phyloP scores from a whole-genome alignment of 306 rosid species.

The Betula pendula region DNA sequence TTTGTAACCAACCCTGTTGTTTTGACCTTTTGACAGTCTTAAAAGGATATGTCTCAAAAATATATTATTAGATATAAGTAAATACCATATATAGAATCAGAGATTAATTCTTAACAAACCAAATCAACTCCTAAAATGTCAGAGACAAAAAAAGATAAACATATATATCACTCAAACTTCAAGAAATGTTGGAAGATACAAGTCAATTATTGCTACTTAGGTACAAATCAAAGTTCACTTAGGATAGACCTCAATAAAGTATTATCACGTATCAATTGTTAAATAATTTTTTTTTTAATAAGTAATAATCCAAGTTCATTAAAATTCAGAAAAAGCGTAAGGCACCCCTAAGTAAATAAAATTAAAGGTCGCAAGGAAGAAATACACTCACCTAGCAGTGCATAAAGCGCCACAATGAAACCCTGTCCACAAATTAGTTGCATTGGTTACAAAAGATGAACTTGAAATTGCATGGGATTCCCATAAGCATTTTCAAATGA shows the following conservation, averaged over 20 bases:
- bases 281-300: too few species aligned
- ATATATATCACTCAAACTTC: neutral
- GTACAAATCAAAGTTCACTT: neutral
- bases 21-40: neutral
- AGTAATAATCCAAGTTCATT: too few species aligned
- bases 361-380: constrained; percentile 24
- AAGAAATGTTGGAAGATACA: neutral
- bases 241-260: neutral
- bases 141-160: neutral
- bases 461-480: constrained; percentile 9
- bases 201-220: neutral
- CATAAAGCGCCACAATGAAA: constrained; percentile 61
- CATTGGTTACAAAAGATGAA: constrained; percentile 29
- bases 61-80: too few species aligned
- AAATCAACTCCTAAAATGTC: neutral
- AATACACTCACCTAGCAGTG: constrained; percentile 53
- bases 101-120: neutral
- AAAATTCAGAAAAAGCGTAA: too few species aligned
- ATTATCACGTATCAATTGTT: neutral
- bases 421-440: constrained; percentile 57
- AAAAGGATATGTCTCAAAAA: neutral
- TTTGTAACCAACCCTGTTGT: neutral
- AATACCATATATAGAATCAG: neutral
- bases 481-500: constrained; percentile 15
- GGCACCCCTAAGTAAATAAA: too few species aligned